Base-by-base conservation (phyloP, 2,329 filamentous ascomycete species). In the Mycosphaerella sp. region DNA sequence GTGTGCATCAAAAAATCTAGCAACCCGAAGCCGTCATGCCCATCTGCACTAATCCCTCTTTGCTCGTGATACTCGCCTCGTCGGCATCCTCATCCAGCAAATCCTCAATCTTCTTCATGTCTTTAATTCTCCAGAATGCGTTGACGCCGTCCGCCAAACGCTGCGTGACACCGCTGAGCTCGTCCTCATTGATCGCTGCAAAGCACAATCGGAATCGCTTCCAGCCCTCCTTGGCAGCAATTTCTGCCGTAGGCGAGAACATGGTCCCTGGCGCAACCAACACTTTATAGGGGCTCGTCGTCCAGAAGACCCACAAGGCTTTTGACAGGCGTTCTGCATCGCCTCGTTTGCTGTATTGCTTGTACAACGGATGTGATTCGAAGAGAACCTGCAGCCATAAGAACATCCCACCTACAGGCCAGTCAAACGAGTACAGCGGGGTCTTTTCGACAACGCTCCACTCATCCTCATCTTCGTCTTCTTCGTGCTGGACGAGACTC, bases 321-420 rank as follows among this genome's bases (percentile, higher is more conserved):
- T 74, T 75, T 2, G 80, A 75, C 1, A 95, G 76, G 23, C 76
- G 73, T 8, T 78, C 68, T 42, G 48, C 52, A 14, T 55, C 38
- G 10, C 44, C 51, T 10, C 61, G 49, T 7, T 60, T 62, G 17
- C 86, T 73, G 38, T 80, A 70, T 41, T 74, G 67, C 26, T 70
- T 69, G 68, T 76, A 84, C 11, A 95, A 77, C 10, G 89, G 88
- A 66, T 95, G 90, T 1, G 76, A 75, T 51, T 85, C 80, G 63
- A 90, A 86, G 67, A 83, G 78, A 57, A 93, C 72, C 53, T 81
- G 78, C 3, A 95, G 65, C 91, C 91, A 96, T 53, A 95, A 72
- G 70, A 95, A 96, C 90, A 96, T 96, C 66, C 91, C 91, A 36
- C 85, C 91, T 29, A 86, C 81, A 1, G 91, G 90, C 78, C 87